Base-by-base conservation (phyloP, 495 filamentous ascomycete species). In the Xylaria scruposa region DNA sequence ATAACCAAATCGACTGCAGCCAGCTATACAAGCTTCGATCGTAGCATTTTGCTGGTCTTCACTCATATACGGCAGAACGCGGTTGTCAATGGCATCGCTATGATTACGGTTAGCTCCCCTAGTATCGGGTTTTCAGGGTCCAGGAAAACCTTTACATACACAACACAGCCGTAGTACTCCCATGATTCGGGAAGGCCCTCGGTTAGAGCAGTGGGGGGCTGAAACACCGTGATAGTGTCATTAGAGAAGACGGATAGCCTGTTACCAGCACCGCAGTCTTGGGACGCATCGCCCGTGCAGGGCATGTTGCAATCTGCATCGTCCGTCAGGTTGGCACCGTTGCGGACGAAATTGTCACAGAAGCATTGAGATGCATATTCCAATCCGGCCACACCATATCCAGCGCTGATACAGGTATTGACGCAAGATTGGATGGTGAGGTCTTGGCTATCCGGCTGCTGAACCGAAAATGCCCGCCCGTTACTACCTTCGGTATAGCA, bases 351-450 rank as follows among this genome's bases (percentile, higher is more conserved):
- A n/a, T 85, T 85, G 31, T 83, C 85, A 76, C 87, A 89, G 74
- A 84, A 89, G 75, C 87, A 88, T 75, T 91, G 86, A 42, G 82
- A 84, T 47, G 80, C 84, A 68, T 88, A 90, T 74, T 91, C 85
- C 17, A 87, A 77, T 60, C 89, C 89, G 73, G 83, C 83, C 76
- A 83, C 86, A 70, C 24, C 80, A 73, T 77, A 86, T 69, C 79
- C 79, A 8, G 19, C 17, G 44, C 42, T 58, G 42, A 74, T 78
- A 78, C 85, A 87, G 74, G 82, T 85, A 49, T 82, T 74, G 44
- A 86, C 77, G 75, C 87, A 89, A 67, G 79, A 82, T 74, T 85
- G 79, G 40, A 87, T 78, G 4, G 86, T 88, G 81, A 67, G 63
- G 63, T 67, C 46, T 86, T 86, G 63, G 68, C 71, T 67, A 12